phyloP scores from a whole-genome alignment of 2,329 filamentous ascomycete genomes.

The Elsinoe batatas region DNA sequence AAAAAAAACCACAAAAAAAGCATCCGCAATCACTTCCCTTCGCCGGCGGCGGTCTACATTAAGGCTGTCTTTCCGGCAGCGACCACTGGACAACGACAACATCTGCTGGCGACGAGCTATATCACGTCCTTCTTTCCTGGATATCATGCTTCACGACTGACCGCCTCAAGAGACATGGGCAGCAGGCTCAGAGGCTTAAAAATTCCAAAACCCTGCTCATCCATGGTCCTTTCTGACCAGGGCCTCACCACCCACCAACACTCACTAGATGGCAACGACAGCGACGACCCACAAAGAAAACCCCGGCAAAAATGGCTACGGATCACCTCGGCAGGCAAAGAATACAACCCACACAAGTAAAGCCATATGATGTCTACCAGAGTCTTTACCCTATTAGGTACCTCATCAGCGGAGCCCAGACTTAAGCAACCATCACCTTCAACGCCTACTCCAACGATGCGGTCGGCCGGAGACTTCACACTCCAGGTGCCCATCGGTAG shows the following conservation, averaged over 20 bases:
- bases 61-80: not conserved
- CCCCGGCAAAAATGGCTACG: not conserved
- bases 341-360: not conserved
- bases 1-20: slow-evolving; percentile 4
- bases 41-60: not conserved
- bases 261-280: not conserved
- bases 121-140: no score
- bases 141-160: not conserved
- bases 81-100: not conserved
- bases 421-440: not conserved
- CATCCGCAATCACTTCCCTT: not conserved
- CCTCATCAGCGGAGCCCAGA: not conserved
- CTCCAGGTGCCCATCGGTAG: no score
- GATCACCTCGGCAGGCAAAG: not conserved
- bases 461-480: no score
- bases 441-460: not conserved
- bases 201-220: not conserved
- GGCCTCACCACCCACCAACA: not conserved
- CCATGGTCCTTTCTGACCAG: slow-evolving; percentile 3
- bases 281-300: not conserved
- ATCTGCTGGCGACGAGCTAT: not conserved
- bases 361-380: no score
- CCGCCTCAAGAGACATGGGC: slow-evolving; percentile 4
- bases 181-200: not conserved
- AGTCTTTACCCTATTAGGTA: not conserved